phyloP scores from a whole-genome alignment of 441 rosid species.

The Euphorbia corollata region DNA sequence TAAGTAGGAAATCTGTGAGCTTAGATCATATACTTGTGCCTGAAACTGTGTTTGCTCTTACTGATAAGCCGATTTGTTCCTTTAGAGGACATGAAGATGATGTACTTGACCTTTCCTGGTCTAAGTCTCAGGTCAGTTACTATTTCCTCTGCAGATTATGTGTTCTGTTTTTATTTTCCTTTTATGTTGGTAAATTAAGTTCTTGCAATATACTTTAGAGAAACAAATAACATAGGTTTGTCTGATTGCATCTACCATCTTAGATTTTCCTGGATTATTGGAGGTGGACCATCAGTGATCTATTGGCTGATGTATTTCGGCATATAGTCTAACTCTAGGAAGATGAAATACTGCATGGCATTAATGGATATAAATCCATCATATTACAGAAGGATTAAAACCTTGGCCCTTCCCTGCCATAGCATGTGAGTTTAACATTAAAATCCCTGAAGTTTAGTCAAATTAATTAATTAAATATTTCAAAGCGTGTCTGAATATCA shows the following conservation, averaged over 20 bases:
- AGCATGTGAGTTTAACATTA: too few species aligned
- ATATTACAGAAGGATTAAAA: neutral
- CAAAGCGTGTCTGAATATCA: neutral
- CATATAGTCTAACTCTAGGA: neutral
- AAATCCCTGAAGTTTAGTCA: neutral
- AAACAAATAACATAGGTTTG: too few species aligned
- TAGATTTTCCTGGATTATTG: neutral
- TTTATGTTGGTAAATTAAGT: neutral
- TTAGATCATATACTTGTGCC: slow-evolving; percentile 70
- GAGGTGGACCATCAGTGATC: neutral
- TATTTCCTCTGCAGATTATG: neutral
- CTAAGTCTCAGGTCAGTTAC: slow-evolving; percentile 61
- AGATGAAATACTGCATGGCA: too few species aligned
- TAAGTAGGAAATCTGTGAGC: slow-evolving; percentile 63
- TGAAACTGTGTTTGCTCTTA: slow-evolving; percentile 55
- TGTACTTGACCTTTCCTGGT: slow-evolving; percentile 91
- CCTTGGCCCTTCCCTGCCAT: too few species aligned
- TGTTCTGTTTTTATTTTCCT: neutral
- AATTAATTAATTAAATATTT: neutral
- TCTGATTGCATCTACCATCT: too few species aligned
- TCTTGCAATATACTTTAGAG: too few species aligned
- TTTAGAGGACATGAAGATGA: slow-evolving; percentile 66
- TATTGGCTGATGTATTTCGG: neutral
- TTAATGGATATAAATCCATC: too few species aligned
- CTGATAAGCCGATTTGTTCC: slow-evolving; percentile 72